Conservation (phyloP, 2,329 filamentous ascomycete genomes). For the Apiospora koreana region DNA sequence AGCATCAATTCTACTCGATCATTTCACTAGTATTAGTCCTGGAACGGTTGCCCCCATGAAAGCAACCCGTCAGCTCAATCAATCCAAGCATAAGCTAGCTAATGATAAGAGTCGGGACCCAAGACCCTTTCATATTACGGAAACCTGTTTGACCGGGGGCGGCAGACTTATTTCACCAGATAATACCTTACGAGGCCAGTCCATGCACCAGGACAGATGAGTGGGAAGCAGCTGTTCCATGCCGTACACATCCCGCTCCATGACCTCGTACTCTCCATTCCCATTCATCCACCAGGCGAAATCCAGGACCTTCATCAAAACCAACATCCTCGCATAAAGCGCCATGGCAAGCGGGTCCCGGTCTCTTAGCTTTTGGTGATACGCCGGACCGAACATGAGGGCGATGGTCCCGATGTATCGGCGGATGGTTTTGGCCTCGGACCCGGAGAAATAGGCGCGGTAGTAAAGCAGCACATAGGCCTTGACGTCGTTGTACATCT, state of each 20-base stretch:
- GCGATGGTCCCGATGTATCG: conserved; percentile 11
- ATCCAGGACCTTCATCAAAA: background rate
- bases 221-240: conserved; percentile 5
- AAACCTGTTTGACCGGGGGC: background rate
- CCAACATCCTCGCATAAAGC: background rate
- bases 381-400: background rate
- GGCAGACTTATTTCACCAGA: background rate
- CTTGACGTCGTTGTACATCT: conserved; percentile 1
- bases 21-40: background rate
- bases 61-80: background rate
- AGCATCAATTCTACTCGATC: background rate
- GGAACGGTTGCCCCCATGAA: background rate
- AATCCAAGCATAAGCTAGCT: too few species aligned
- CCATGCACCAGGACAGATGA: conserved; percentile 7
- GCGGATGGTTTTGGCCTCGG: background rate
- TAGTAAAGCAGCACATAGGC: conserved; percentile 7
- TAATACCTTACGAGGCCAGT: conserved; percentile 7
- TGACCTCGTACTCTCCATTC: conserved; percentile 12
- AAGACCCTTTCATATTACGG: background rate
- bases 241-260: conserved; percentile 10
- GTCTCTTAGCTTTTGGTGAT: background rate
- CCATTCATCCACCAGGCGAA: conserved; percentile 15
- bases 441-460: conserved; percentile 4
- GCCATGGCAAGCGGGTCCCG: conserved; percentile 12
- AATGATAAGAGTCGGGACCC: too few species aligned